A percentile compares a stretch with the other conserved stretches of the same genome.
These are phyloP conservation scores for Beta lomatogona DNA, from an alignment of 179 eudicot species.

Conservation along the genomic window DNA sequence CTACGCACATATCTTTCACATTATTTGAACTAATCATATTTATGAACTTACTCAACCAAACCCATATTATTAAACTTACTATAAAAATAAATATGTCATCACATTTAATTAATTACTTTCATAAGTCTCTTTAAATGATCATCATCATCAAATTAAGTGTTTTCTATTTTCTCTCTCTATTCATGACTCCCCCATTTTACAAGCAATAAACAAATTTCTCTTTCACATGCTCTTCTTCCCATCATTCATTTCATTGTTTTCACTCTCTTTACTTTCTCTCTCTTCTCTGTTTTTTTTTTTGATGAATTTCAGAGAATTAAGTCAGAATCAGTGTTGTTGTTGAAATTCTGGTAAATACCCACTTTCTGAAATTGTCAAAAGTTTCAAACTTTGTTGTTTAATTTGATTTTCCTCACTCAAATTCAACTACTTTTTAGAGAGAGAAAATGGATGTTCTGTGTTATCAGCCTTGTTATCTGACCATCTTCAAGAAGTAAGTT, in stretches of 20 bases:
- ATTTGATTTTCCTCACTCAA: slow-evolving; percentile 7
- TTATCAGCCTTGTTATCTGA: background rate
- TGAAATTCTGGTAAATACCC: slow-evolving; percentile 22
- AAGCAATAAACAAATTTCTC: slow-evolving; percentile 31
- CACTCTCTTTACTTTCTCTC: slow-evolving; percentile 13
- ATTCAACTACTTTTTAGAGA: slow-evolving; percentile 4
- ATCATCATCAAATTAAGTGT: background rate
- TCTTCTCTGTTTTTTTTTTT: background rate
- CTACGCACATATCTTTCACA: slow-evolving; percentile 23
- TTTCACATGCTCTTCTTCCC: slow-evolving; percentile 27
- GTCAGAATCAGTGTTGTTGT: slow-evolving; percentile 13
- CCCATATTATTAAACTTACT: background rate
- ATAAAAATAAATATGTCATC: background rate
- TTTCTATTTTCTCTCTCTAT: slow-evolving; percentile 26
- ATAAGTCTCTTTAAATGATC: background rate
- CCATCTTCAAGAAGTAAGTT: slow-evolving; percentile 18
- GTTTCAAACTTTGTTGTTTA: slow-evolving; percentile 16
- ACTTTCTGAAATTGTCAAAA: slow-evolving; percentile 18
- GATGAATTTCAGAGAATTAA: slow-evolving; percentile 23
- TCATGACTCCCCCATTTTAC: slow-evolving; percentile 27
- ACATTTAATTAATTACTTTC: background rate
- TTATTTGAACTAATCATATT: slow-evolving; percentile 17
- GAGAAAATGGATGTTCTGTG: slow-evolving; percentile 15
- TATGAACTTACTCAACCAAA: background rate
- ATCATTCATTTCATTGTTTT: background rate